Conservation (phyloP, 352 stramenopile genomes). For the Globisporangium viniferum region DNA sequence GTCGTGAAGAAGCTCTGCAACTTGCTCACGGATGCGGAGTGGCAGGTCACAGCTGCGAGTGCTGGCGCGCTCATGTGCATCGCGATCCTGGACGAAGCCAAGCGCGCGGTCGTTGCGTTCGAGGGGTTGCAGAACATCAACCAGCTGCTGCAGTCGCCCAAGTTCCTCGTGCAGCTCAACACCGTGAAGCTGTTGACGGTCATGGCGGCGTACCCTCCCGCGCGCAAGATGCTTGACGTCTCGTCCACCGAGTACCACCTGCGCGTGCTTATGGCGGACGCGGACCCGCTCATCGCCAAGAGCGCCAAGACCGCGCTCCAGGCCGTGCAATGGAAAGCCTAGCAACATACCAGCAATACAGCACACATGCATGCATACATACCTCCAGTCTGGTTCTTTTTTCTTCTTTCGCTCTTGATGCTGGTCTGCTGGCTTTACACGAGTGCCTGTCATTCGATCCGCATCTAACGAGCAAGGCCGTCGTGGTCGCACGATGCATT, state of each 20-base stretch:
- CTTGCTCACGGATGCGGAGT: conserved; percentile 51
- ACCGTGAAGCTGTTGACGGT: conserved; percentile 59
- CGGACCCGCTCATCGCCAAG: conserved; percentile 46
- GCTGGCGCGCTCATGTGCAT: conserved; percentile 67
- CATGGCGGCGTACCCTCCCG: conserved; percentile 54
- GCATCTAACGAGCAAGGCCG: not conserved
- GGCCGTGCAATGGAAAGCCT: conserved; percentile 62
- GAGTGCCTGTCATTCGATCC: conserved; percentile 1
- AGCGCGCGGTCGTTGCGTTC: conserved; percentile 52
- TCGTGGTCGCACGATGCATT: not conserved
- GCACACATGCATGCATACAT: not conserved
- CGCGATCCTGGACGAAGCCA: conserved; percentile 62
- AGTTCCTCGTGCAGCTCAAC: conserved; percentile 60
- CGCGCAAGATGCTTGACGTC: conserved; percentile 44
- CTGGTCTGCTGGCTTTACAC: not conserved
- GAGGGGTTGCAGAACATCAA: conserved; percentile 50
- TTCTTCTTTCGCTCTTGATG: not conserved
- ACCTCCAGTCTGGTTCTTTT: conserved; percentile 3
- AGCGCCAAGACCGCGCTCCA: conserved; percentile 54
- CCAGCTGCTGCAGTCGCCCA: conserved; percentile 59
- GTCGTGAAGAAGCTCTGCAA: conserved; percentile 55
- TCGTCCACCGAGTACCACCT: conserved; percentile 50
- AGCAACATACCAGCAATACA: not conserved
- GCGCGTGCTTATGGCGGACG: conserved; percentile 32
- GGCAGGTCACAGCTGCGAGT: conserved; percentile 47